phyloP scores from a whole-genome alignment of 1,139 yeast species.

The Hyphopichia khmerensis region DNA sequence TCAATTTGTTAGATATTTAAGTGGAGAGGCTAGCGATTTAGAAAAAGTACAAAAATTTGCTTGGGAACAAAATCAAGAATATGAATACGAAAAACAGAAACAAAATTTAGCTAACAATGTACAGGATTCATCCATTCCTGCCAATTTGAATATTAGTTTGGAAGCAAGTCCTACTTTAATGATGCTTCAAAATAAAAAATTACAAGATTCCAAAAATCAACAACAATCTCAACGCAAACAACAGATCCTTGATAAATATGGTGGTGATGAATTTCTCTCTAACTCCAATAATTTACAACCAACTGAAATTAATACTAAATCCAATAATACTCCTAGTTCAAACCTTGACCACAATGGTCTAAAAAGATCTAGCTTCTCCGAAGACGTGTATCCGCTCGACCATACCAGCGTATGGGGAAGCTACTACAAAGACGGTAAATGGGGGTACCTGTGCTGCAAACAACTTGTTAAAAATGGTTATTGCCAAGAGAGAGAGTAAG shows the following conservation, averaged over 20 bases:
- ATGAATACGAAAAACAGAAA: slow-evolving; percentile 14
- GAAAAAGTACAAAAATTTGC: slow-evolving; percentile 57
- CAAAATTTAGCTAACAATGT: slow-evolving; percentile 13
- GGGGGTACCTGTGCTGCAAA: slow-evolving; percentile 53
- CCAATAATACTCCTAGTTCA: too few species aligned
- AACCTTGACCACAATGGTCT: slow-evolving; percentile 10
- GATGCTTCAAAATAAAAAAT: slow-evolving; percentile 42
- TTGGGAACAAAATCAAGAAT: slow-evolving; percentile 38
- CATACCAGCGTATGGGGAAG: slow-evolving; percentile 51
- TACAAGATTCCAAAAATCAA: slow-evolving; percentile 28
- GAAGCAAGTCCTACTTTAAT: slow-evolving; percentile 65
- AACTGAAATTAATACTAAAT: neutral
- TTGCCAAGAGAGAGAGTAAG: too few species aligned
- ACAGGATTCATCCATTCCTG: slow-evolving; percentile 18
- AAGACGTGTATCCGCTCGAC: slow-evolving; percentile 36
- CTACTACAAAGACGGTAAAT: slow-evolving; percentile 42
- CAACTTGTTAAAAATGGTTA: slow-evolving; percentile 17
- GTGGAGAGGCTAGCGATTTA: slow-evolving; percentile 53
- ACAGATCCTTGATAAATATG: slow-evolving; percentile 40
- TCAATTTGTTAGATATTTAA: slow-evolving; percentile 51
- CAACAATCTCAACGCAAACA: slow-evolving; percentile 26
- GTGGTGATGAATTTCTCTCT: slow-evolving; percentile 15
- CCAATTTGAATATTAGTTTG: slow-evolving; percentile 41
- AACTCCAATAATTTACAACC: slow-evolving; percentile 1
- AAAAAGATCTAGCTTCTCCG: slow-evolving; percentile 27